Evolutionary conservation across 352 stramenopile species (phyloP).

Genomic region (Pythium folliculosum): DNA sequence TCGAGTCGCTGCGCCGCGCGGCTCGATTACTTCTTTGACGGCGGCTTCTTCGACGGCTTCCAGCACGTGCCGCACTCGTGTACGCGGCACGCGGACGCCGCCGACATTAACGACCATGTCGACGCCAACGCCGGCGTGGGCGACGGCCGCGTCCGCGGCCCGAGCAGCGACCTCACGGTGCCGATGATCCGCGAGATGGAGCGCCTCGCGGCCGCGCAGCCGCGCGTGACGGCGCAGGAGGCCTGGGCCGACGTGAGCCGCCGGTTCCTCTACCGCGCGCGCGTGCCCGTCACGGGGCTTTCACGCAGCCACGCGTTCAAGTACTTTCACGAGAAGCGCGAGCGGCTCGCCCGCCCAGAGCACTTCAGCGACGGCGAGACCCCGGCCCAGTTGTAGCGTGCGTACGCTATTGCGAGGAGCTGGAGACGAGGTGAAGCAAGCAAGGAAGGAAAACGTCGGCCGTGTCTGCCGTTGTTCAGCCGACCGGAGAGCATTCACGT

Average conservation of each 20-base stretch:
- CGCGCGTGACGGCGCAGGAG: neutral
- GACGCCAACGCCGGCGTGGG: neutral
- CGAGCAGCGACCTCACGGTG: neutral
- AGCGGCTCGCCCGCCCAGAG: too few species aligned
- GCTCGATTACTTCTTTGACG: neutral
- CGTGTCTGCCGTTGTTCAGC: too few species aligned
- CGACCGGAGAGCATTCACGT: too few species aligned
- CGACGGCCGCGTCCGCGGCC: neutral
- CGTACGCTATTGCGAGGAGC: too few species aligned
- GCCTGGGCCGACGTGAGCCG: constrained; percentile 10
- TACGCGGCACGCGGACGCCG: neutral
- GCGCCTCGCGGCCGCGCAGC: neutral
- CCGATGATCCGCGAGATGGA: neutral
- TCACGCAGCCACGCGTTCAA: neutral
- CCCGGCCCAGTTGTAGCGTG: too few species aligned
- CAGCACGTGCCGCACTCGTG: constrained; percentile 9
- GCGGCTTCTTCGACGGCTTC: neutral
- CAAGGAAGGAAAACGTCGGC: too few species aligned
- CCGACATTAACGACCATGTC: neutral
- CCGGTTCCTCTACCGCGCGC: neutral
- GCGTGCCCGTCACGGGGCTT: neutral
- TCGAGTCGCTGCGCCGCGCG: neutral
- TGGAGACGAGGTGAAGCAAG: too few species aligned
- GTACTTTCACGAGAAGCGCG: neutral
- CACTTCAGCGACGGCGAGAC: neutral